Evolutionary conservation across 305 asterid species (phyloP).

Genomic region (Fraxinus xanthoxyloides): DNA sequence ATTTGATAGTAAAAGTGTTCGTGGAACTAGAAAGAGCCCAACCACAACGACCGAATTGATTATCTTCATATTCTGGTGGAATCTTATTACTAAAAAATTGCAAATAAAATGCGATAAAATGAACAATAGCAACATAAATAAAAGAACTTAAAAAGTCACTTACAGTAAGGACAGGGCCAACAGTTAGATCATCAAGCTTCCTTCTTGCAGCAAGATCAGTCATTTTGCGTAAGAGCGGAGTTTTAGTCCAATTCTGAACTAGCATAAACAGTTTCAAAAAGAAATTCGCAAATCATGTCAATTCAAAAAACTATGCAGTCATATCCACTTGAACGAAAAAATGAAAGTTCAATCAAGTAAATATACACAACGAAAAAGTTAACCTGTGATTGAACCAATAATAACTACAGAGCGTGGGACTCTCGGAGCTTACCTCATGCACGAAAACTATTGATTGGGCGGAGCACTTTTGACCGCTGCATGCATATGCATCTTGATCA

Average conservation of each 20-base stretch:
- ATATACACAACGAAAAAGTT: background rate
- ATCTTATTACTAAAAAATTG: background rate
- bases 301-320: background rate
- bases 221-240: constrained; percentile 57
- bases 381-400: background rate
- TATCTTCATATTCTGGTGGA: background rate
- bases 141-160: constrained; percentile 14
- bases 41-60: background rate
- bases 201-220: constrained; percentile 70
- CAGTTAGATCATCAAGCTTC: constrained; percentile 78
- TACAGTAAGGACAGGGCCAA: constrained; percentile 96
- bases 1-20: background rate
- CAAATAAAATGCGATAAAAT: background rate
- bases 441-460: constrained; percentile 85
- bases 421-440: constrained; percentile 57
- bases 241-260: constrained; percentile 77
- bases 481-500: constrained; percentile 97
- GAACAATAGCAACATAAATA: background rate
- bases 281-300: background rate
- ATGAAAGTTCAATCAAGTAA: background rate
- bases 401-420: background rate
- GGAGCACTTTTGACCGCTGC: constrained; percentile 97
- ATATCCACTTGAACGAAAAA: background rate
- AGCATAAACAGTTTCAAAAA: background rate
- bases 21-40: background rate